Conservation (phyloP, 805 yeast genomes). For the Candida wancherniae region DNA sequence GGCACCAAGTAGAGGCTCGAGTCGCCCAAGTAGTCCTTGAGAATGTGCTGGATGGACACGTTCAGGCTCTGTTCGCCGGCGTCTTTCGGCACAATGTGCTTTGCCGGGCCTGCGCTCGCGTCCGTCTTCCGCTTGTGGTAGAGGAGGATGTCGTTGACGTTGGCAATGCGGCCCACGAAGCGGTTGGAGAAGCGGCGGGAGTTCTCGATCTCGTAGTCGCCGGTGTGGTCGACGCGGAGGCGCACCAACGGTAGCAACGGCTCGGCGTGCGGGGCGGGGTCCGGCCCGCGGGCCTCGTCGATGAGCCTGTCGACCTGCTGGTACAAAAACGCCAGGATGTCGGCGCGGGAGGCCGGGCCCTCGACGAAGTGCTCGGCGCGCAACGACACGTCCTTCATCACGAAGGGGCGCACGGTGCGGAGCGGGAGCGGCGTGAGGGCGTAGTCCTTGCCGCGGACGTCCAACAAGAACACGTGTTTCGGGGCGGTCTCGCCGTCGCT, state of each 20-base stretch:
- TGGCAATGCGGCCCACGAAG: conserved; percentile 89
- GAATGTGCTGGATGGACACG: conserved; percentile 47
- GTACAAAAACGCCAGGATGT: conserved; percentile 56
- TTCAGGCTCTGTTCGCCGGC: conserved; percentile 14
- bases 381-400: conserved; percentile 61
- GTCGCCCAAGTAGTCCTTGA: conserved; percentile 57
- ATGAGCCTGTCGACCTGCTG: conserved; percentile 67
- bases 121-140: conserved; percentile 49
- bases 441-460: conserved; percentile 54
- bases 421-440: conserved; percentile 57
- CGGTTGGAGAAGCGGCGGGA: conserved; percentile 83
- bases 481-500: conserved; percentile 77
- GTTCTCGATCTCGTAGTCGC: conserved; percentile 89
- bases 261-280: conserved; percentile 1
- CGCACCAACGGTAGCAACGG: conserved; percentile 65
- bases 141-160: conserved; percentile 78
- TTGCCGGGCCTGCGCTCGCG: conserved; percentile 9
- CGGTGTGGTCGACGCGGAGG: conserved; percentile 80
- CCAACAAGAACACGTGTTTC: conserved; percentile 71
- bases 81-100: conserved; percentile 8
- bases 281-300: conserved; percentile 41
- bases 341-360: conserved; percentile 53
- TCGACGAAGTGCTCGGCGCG: conserved; percentile 52
- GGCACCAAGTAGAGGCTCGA: conserved; percentile 67
- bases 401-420: conserved; percentile 76